Conservation (phyloP, 2,329 filamentous ascomycete species). For the Sporothrix brasiliensis region DNA sequence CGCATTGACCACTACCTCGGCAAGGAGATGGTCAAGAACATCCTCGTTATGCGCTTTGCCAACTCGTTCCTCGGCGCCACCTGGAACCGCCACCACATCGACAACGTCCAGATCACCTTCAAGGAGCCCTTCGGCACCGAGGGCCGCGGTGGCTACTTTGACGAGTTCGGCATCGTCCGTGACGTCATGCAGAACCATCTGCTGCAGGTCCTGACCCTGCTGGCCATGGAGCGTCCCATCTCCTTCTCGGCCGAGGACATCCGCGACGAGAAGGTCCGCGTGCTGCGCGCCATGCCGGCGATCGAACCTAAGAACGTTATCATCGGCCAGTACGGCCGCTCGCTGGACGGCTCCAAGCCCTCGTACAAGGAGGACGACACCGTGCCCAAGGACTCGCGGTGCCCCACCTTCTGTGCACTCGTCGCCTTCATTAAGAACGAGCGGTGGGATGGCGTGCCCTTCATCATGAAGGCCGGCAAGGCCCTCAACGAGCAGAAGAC, state of each 20-base stretch:
- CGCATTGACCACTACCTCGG: slow-evolving; percentile 99
- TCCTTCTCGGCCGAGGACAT: slow-evolving; percentile 98
- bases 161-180: slow-evolving; percentile 98
- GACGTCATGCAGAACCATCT: slow-evolving; percentile 99
- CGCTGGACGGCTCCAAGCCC: slow-evolving; percentile 92
- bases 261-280: slow-evolving; percentile 96
- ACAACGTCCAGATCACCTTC: slow-evolving; percentile 98
- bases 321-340: slow-evolving; percentile 97
- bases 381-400: slow-evolving; percentile 94
- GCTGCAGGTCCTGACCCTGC: slow-evolving; percentile 90
- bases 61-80: slow-evolving; percentile 98
- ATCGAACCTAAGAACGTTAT: slow-evolving; percentile 99
- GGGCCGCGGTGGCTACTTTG: slow-evolving; percentile 96
- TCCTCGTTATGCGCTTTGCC: slow-evolving; percentile 94
- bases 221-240: slow-evolving; percentile 97
- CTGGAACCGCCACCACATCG: slow-evolving; percentile 99
- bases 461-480: slow-evolving; percentile 99
- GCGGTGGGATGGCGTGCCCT: slow-evolving; percentile 97
- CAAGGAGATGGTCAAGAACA: slow-evolving; percentile 99
- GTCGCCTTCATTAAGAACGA: slow-evolving; percentile 99
- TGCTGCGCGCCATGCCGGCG: slow-evolving; percentile 86
- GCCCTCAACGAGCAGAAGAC: slow-evolving; percentile 99
- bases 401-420: slow-evolving; percentile 96
- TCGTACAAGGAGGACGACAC: slow-evolving; percentile 99
- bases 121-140: slow-evolving; percentile 99